Evolutionary conservation across 139 green algal genomes (phyloP), one percentile per base, ranked within the genome.

Genomic region (Eudorina sp.): DNA sequence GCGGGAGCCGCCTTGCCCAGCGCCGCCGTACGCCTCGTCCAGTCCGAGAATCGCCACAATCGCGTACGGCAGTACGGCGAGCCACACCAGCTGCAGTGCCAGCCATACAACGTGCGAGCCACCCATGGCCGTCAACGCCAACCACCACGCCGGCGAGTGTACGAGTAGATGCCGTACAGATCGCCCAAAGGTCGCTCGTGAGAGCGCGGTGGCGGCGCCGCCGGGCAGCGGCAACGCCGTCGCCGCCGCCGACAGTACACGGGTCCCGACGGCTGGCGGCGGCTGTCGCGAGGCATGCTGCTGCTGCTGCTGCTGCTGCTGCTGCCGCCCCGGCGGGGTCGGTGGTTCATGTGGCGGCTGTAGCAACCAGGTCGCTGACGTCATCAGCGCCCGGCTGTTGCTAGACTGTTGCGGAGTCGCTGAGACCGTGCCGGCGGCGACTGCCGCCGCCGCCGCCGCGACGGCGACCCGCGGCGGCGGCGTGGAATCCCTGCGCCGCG

Each of bases 61-160:
- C 31, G 74, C 74, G 31, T 68, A 83, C 48, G 74, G 74, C 46
- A 83, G 74, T 66, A 43, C 74, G 46, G 31, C 74, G 46, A 68
- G 74, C 74, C 74, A 83, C 31, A n/a, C 25, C 46, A 68, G 46
- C 74, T 83, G 74, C 6, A 68, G 46, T 29, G 31, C 34, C 74
- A 83, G 48, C 74, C 74, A 83, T 46, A 48, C n/a, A 3, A 3
- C 16, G 4, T 29, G n/a, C n/a, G 46, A 66, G 74, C 74, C 74
- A n/a, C 48, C n/a, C 74, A 66, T 45, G 11, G 31, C 14, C n/a
- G n/a, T 16, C 46, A 83, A n/a, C 31, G 74, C 74, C 27, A 18
- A n/a, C 13, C 45, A n/a, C 46, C 46, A 68, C 3, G n/a, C 48
- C 11, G 46, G 46, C 6, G 46, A 51, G 31, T 83, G 74, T 29